Evolutionary conservation across 2,329 filamentous ascomycete species (phyloP).

Genomic region (Sporothrix sp.): DNA sequence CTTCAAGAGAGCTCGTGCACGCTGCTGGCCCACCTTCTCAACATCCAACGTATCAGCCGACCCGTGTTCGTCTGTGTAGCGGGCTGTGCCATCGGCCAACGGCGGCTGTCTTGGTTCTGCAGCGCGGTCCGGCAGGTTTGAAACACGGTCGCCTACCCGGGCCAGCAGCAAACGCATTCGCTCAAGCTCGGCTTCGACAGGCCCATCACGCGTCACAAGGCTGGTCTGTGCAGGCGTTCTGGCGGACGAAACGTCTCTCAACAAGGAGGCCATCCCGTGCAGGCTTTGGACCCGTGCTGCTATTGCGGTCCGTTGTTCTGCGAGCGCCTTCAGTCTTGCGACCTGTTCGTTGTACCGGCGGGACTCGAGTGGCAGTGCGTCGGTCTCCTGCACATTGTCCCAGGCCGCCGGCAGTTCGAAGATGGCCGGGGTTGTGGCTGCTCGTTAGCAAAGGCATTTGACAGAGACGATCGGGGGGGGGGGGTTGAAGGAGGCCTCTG

Average conservation of each 20-base stretch:
- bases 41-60: slow-evolving; percentile 16
- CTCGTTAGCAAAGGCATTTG: not conserved
- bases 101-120: not conserved
- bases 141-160: slow-evolving; percentile 46
- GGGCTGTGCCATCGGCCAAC: too few species aligned
- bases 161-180: slow-evolving; percentile 55
- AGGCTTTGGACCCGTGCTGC: slow-evolving; percentile 32
- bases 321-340: slow-evolving; percentile 39
- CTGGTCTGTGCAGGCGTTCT: slow-evolving; percentile 48
- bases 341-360: slow-evolving; percentile 43
- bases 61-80: not conserved
- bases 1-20: slow-evolving; percentile 30
- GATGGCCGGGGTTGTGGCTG: slow-evolving; percentile 36
- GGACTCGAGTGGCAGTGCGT: slow-evolving; percentile 36
- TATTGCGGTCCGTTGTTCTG: slow-evolving; percentile 32
- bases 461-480: not conserved
- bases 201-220: slow-evolving; percentile 53
- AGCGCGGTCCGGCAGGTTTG: slow-evolving; percentile 22
- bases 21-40: slow-evolving; percentile 31
- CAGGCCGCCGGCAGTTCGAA: slow-evolving; percentile 38
- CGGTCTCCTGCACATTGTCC: slow-evolving; percentile 31
- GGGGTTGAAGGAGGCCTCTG: too few species aligned
- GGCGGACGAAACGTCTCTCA: slow-evolving; percentile 36
- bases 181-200: slow-evolving; percentile 56
- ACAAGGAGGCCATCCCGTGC: slow-evolving; percentile 38